Evolutionary conservation across 345 rosid species (phyloP).

Genomic region (Tarenaya hassleriana): DNA sequence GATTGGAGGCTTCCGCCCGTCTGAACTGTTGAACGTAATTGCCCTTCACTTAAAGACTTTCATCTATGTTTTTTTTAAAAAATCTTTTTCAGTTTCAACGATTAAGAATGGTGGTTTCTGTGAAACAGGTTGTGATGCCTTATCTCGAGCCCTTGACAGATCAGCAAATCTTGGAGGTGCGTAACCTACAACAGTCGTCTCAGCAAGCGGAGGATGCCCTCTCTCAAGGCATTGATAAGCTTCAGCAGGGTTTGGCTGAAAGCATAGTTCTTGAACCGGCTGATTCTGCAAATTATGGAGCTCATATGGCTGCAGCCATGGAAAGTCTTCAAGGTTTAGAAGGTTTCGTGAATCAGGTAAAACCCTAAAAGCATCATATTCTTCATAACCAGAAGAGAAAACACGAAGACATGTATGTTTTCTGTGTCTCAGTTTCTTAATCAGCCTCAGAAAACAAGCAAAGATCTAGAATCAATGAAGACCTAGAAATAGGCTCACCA

Average conservation of each 20-base stretch:
- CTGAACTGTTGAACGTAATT: constrained; percentile 65
- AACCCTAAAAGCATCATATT: too few relatives aligned
- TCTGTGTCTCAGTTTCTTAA: too few relatives aligned
- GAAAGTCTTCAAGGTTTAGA: constrained; percentile 70
- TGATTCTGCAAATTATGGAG: constrained; percentile 28
- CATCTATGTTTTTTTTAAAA: background rate
- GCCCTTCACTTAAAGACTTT: background rate
- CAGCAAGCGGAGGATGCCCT: constrained; percentile 93
- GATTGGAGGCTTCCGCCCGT: constrained; percentile 95
- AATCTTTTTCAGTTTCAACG: background rate
- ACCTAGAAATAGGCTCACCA: too few relatives aligned
- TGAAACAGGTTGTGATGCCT: constrained; percentile 56
- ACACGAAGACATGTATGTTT: too few relatives aligned
- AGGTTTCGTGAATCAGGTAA: constrained; percentile 62
- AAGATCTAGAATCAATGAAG: too few relatives aligned
- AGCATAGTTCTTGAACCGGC: constrained; percentile 39
- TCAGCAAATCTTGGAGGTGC: constrained; percentile 43
- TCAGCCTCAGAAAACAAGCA: too few relatives aligned
- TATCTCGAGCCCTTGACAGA: constrained; percentile 70
- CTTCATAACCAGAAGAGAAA: too few relatives aligned
- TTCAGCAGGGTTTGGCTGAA: constrained; percentile 54
- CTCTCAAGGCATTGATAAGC: constrained; percentile 58
- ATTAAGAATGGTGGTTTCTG: background rate
- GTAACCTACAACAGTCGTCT: constrained; percentile 63
- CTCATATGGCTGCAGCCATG: constrained; percentile 48